Evolutionary conservation across 257 asterid genomes (phyloP).

Genomic region (Haberlea rhodopensis): DNA sequence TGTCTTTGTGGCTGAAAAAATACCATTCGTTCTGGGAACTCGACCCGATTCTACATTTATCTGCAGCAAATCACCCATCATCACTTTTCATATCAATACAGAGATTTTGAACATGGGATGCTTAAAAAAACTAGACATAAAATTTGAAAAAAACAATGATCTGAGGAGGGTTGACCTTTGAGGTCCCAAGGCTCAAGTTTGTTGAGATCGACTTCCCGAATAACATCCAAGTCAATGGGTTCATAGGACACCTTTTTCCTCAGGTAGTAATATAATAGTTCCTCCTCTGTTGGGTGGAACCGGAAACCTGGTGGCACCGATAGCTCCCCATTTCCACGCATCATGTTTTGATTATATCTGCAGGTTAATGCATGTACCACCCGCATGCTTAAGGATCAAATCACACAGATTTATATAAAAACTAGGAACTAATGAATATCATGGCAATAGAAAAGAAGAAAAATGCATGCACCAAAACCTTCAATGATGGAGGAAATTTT

Average conservation of each 20-base stretch:
- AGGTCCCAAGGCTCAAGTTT: conserved; percentile 96
- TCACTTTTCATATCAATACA: not conserved
- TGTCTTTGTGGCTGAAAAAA: conserved; percentile 84
- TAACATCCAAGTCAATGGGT: conserved; percentile 73
- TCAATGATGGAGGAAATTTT: not conserved
- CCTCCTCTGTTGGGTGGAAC: conserved; percentile 88
- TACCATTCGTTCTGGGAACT: conserved; percentile 87
- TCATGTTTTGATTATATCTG: conserved; percentile 32
- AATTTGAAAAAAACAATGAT: not conserved
- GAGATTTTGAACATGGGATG: not conserved
- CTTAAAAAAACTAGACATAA: not conserved
- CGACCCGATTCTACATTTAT: conserved; percentile 81
- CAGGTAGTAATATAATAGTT: conserved; percentile 68
- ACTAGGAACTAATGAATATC: not conserved
- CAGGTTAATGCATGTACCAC: conserved; percentile 14
- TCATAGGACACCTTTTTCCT: conserved; percentile 77
- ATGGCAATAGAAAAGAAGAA: not conserved
- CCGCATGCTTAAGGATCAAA: not conserved
- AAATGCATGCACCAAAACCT: not conserved
- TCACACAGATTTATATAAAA: not conserved
- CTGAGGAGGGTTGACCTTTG: conserved; percentile 43
- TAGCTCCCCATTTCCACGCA: conserved; percentile 39
- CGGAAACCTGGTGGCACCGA: conserved; percentile 87
- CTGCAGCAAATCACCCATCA: conserved; percentile 32
- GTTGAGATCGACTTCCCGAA: conserved; percentile 82